A percentile compares a stretch with the other conserved stretches of the same genome.
Evolutionary conservation across 768 basidiomycete genomes (phyloP).

Genomic region (Lentinula edodes): DNA sequence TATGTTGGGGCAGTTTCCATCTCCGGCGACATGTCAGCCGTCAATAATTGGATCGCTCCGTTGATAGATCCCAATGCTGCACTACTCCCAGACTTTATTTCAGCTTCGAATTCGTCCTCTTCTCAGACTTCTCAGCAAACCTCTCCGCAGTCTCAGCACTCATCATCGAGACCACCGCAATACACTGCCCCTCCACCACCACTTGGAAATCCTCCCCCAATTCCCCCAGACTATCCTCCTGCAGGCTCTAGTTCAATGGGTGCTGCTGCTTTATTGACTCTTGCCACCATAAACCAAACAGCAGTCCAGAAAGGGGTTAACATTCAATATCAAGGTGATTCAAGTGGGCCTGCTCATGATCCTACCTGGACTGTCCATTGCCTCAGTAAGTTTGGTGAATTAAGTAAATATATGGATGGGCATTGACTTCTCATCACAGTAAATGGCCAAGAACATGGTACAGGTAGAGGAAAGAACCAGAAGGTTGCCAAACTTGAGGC

Average conservation of each 20-base stretch:
- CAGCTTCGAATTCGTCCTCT: slow-evolving; percentile 7
- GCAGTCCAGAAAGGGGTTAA: slow-evolving; percentile 38
- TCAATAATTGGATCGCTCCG: slow-evolving; percentile 34
- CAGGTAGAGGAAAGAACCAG: slow-evolving; percentile 51
- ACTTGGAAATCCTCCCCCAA: slow-evolving; percentile 10
- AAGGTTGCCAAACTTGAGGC: slow-evolving; percentile 67
- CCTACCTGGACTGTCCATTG: slow-evolving; percentile 56
- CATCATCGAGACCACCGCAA: not conserved
- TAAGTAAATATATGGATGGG: not conserved
- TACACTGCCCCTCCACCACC: slow-evolving; percentile 15
- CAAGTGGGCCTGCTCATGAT: slow-evolving; percentile 43
- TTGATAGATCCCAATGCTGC: slow-evolving; percentile 27
- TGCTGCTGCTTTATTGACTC: slow-evolving; percentile 20
- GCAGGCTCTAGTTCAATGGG: not conserved
- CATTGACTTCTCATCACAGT: slow-evolving; percentile 29
- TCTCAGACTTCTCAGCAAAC: no score
- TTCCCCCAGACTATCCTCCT: slow-evolving; percentile 9
- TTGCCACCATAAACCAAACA: slow-evolving; percentile 50
- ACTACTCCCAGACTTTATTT: slow-evolving; percentile 11
- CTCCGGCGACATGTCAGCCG: slow-evolving; percentile 28
- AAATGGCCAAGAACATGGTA: slow-evolving; percentile 41
- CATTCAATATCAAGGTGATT: slow-evolving; percentile 42
- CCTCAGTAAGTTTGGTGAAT: slow-evolving; percentile 30
- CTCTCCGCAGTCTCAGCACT: no score
- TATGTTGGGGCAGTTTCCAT: slow-evolving; percentile 41